Percentiles rank a stretch among this genome's conserved stretches.
Evolutionary conservation across 768 basidiomycete species (phyloP).

Genomic region (Sporobolomyces roseus): DNA sequence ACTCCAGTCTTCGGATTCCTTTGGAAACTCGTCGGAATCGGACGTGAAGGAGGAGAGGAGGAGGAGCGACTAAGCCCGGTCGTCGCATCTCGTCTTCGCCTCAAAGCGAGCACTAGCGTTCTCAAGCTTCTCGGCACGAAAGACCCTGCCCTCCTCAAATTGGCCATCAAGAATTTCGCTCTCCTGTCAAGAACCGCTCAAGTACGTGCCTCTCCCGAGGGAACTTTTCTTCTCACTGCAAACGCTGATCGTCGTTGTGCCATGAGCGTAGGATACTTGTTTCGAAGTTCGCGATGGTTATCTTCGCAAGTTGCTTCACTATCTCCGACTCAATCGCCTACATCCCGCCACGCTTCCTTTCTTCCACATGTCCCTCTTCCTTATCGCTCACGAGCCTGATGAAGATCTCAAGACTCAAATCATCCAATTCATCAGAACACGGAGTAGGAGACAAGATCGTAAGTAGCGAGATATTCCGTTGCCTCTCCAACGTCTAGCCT

Average conservation of each 20-base stretch:
- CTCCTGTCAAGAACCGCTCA: slow-evolving; percentile 70
- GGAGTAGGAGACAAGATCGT: slow-evolving; percentile 2
- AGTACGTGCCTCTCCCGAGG: slow-evolving; percentile 52
- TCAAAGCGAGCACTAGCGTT: slow-evolving; percentile 75
- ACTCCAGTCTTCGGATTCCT: slow-evolving; percentile 74
- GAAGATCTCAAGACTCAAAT: slow-evolving; percentile 53
- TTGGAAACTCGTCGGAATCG: slow-evolving; percentile 57
- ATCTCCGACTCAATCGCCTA: slow-evolving; percentile 62
- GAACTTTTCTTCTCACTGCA: not conserved
- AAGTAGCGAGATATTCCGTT: no score
- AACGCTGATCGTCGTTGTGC: not conserved
- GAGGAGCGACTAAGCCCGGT: no score
- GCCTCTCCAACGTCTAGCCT: not conserved
- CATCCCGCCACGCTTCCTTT: slow-evolving; percentile 55
- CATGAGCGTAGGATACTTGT: slow-evolving; percentile 65
- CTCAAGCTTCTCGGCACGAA: slow-evolving; percentile 66
- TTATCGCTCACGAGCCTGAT: slow-evolving; percentile 89
- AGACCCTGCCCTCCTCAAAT: slow-evolving; percentile 56
- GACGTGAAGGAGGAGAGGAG: slow-evolving; percentile 55
- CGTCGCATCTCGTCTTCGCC: slow-evolving; percentile 69
- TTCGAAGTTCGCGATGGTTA: slow-evolving; percentile 78
- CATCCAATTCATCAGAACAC: not conserved
- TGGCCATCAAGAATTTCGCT: slow-evolving; percentile 62
- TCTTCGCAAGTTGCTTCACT: slow-evolving; percentile 65
- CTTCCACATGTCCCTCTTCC: slow-evolving; percentile 79